Evolutionary conservation across 495 filamentous ascomycete species (phyloP).

Genomic region (Gamarada debralockiae): DNA sequence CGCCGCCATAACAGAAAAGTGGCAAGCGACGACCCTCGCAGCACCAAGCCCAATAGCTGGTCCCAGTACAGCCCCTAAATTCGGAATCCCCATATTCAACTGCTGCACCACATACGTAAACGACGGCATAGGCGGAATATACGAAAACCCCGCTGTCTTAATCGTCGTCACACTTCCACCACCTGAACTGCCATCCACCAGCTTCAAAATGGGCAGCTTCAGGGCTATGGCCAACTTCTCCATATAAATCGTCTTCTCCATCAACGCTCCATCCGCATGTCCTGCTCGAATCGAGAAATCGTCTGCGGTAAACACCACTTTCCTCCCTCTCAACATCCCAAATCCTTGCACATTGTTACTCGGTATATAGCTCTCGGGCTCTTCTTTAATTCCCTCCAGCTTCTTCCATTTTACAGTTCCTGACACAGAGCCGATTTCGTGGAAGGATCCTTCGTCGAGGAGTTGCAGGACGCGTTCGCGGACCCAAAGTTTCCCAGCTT

Average conservation of each 20-base stretch:
- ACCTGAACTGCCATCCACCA: constrained; percentile 59
- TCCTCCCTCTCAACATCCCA: constrained; percentile 46
- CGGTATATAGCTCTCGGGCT: constrained; percentile 43
- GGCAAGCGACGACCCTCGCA: constrained; percentile 54
- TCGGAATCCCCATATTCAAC: constrained; percentile 59
- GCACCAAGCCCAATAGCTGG: constrained; percentile 62
- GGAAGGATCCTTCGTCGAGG: constrained; percentile 48
- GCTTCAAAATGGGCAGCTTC: constrained; percentile 55
- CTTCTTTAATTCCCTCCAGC: constrained; percentile 36
- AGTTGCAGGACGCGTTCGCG: constrained; percentile 54
- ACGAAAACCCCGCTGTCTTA: constrained; percentile 47
- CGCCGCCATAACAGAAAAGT: constrained; percentile 63
- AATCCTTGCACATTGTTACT: constrained; percentile 56
- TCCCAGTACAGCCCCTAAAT: constrained; percentile 57
- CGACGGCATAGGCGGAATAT: constrained; percentile 49
- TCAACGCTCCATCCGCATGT: constrained; percentile 56
- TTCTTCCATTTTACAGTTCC: constrained; percentile 57
- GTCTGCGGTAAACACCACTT: constrained; percentile 56
- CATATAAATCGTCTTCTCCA: constrained; percentile 56
- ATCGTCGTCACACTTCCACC: constrained; percentile 61
- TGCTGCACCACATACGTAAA: constrained; percentile 49
- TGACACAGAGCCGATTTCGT: constrained; percentile 55
- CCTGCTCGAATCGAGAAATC: constrained; percentile 62
- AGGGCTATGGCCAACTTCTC: constrained; percentile 49
- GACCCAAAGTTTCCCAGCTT: constrained; percentile 64